Evolutionary conservation across 352 stramenopile genomes (phyloP).

Genomic region (Thalassiosira sp.): DNA sequence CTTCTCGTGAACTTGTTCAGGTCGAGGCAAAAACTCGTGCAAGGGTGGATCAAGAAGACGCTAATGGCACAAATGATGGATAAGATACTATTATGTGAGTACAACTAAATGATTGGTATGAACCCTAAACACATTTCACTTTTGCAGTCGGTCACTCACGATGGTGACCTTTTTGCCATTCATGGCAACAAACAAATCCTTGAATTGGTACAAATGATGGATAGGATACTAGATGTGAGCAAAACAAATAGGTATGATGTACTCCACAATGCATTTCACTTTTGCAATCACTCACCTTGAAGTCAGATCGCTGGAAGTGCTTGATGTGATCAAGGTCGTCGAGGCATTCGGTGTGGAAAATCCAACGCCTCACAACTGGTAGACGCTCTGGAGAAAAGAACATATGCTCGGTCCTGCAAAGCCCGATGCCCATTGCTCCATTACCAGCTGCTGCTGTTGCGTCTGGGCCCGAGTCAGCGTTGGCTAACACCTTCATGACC

Average conservation of each 20-base stretch:
- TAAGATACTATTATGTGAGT: too few species aligned
- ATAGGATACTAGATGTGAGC: too few species aligned
- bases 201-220: too few species aligned
- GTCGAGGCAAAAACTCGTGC: conserved; percentile 83
- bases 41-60: conserved; percentile 83
- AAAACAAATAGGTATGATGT: too few species aligned
- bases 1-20: conserved; percentile 58
- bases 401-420: conserved; percentile 85
- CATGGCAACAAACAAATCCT: conserved; percentile 81
- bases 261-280: too few species aligned
- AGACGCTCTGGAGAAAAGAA: conserved; percentile 79
- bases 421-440: conserved; percentile 80
- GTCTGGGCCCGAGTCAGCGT: conserved; percentile 82
- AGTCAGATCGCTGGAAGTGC: conserved; percentile 78
- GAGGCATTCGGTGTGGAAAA: conserved; percentile 63
- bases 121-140: too few species aligned
- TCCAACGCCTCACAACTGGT: conserved; percentile 67
- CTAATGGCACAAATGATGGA: too few species aligned
- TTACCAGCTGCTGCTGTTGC: conserved; percentile 72
- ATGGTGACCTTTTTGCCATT: conserved; percentile 82
- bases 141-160: too few species aligned
- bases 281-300: too few species aligned
- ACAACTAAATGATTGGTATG: too few species aligned
- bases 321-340: conserved; percentile 62
- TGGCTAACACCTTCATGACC: conserved; percentile 79